Evolutionary conservation across 805 yeast genomes (phyloP), one percentile per base, ranked within the genome.

Genomic region (Pachysolen tannophilus): DNA sequence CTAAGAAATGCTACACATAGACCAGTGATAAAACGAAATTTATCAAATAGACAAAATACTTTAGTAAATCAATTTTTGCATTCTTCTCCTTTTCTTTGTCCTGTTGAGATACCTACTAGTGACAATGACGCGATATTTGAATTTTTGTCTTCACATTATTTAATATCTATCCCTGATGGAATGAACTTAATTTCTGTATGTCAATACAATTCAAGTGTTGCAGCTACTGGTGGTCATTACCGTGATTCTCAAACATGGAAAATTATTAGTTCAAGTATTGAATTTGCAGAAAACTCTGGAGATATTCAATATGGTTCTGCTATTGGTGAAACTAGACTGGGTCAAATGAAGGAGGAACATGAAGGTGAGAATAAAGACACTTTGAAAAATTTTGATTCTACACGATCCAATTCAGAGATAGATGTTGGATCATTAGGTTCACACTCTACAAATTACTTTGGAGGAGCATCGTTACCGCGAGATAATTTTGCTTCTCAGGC

Each of bases 221-320:
- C 82, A 1, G 67, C 67, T 1, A 60, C 65, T 30, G 80, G 66
- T 1, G 63, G 65, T 13, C 54, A 63, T 33, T 61, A 58, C 35
- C 55, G 83, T 39, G 82, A 76, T 36, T 63, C 78, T 35, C 83
- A 76, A 47, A 66, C 75, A 1, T 80, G 87, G 87, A 55, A 67
- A 40, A 64, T 77, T 3, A 54, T 79, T 5, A 69, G 71, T 10
- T 70, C 69, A 23, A 58, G 75, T 20, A 53, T 78, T 4, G 50
- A 55, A 2, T 57, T 67, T 55, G 58, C 52, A 28, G 15, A 43
- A 5, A 34, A 38, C 2, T 34, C 41, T 26, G 33, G 32, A 27
- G 26, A 23, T 23, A 11, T 23, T 23, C 26, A 11, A 11, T 5
- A 23, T 5, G 8, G 13, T 11, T 5, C 8, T 11, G 26, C 8